Evolutionary conservation across 202 grass and related monocot species (phyloP), one percentile per base, ranked within the genome.

Genomic region (Bolboschoenoplectus hybrid): DNA sequence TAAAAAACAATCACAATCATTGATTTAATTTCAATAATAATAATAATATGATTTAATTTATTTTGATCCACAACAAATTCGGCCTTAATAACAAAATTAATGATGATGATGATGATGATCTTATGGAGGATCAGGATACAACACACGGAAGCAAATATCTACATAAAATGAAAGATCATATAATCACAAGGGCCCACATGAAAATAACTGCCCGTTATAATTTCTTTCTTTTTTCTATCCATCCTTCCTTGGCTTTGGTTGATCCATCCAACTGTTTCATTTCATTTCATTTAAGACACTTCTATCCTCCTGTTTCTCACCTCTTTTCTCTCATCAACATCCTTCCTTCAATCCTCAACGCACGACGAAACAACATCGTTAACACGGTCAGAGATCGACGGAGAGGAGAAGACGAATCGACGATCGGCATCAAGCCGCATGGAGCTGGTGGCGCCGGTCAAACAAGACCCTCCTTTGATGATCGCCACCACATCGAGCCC

Each of bases 251-350:
- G 1, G n/a, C 13, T 69, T 83, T 35, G 12, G 0, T 52, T 78
- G 58, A 38, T 83, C 81, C 81, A 70, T 83, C 81, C 81, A 70
- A 83, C 81, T 83, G 81, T 67, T 69, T 39, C 79, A 64, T 69
- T 52, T 51, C 43, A 82, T 34, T 53, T 50, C 63, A 83, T 83
- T 83, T 68, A 83, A 83, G 61, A 84, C 72, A 40, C 70, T 13
- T 80, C 7, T 40, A 20, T 39, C 72, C 72, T 62, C 72, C 72
- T 62, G 36, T 78, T 84, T 58, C 60, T 45, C 51, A 83, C 65
- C 64, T 51, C 50, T 13, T 85, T 81, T 74, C 55, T 84, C 80
- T 86, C 80, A 71, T 76, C 56, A 85, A 85, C 85, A 84, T 80
- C 87, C 56, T 68, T 63, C 75, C n/a, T 70, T 8, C 52, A 34